Base-by-base conservation (phyloP, 495 filamentous ascomycete species). In the Hypoxylon fuscum region DNA sequence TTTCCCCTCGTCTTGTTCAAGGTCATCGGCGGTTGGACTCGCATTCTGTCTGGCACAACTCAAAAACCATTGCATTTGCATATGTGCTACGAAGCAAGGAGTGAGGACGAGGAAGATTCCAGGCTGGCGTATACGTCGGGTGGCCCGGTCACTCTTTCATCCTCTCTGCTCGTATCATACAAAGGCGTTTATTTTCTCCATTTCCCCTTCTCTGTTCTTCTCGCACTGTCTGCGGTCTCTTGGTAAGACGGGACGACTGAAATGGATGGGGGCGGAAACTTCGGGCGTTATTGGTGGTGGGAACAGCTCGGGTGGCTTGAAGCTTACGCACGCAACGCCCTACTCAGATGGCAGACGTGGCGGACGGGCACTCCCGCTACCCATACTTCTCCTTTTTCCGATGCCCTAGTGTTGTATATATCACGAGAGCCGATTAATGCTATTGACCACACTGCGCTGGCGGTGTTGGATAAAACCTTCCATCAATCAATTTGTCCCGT, bases 31-130 rank as follows among this genome's bases (percentile, higher is more conserved):
- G 47, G 47, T 44, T 55, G 57, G 63, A 49, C 53, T 62, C 34
- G 61, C 61, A 64, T 64, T 57, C 32, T 57, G 46, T 53, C 48
- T 57, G 45, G 63, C 57, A 58, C 34, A 62, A 34, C 31, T 34
- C 46, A 57, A 58, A 66, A 66, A 62, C 52, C 46, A 62, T 66
- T 57, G 57, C 63, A 66, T 66, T 58, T 66, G 62, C 56, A 61
- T 61, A 63, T 12, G 62, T 57, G 56, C 44, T 54, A 21, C 63
- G 57, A 50, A 23, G 34, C 29, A 48, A 37, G 51, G 47, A 50
- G 22, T 18, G 37, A 2, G 40, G 46, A 53, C 37, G 57, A 35
- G 29, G 49, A 53, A 18, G 22, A 45, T 49, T 21, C 4, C 29
- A 25, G 46, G 44, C 21, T 22, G 23, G 31, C 27, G 10, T 49